Base-by-base conservation (phyloP, 2,329 filamentous ascomycete genomes). In the Aspergillus viridinutans region DNA sequence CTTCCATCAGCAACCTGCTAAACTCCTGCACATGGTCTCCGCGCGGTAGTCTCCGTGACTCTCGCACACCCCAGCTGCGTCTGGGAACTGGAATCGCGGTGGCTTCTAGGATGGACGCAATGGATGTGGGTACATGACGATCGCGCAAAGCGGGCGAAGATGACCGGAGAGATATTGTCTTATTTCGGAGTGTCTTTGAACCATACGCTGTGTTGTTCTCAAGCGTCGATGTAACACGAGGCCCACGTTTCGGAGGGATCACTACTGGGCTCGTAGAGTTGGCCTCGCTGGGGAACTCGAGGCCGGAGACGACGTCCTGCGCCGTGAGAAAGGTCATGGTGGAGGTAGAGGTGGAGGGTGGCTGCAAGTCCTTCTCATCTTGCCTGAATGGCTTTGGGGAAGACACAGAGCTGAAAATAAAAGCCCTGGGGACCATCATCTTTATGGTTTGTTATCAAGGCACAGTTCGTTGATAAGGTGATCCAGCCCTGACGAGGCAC, bases 81-180 rank as follows among this genome's bases (percentile, higher is more conserved):
- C 72, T 71, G 57, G 80, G 81, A 21, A 79, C 78, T 3, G 83
- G 84, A 50, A 87, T 86, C 2, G 81, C 73, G 1, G 84, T 87
- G 49, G 84, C 79, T 55, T 84, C 81, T 35, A 87, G 72, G 55
- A 87, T 72, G 9, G 82, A 82, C 26, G 82, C 82, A 52, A 85
- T 78, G 23, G 82, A 78, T n/a, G 80, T 76, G 17, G 81, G 81
- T 4, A 85, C 67, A 9, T 77, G 76, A 72, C 77, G 58, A 69
- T 72, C 61, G 72, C 60, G 58, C 45, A 63, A 64, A n/a, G 65
- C 65, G 12, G 58, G 54, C 17, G 69, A 70, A 3, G 67, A 66
- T 9, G 69, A 67, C 54, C 66, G 62, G 25, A 62, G 66, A 45
- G 64, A 61, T 17, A 62, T 59, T 23, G 56, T 58, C 1, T 61